phyloP scores from a whole-genome alignment of 305 asterid species.

The Stenogyne calaminthoides region DNA sequence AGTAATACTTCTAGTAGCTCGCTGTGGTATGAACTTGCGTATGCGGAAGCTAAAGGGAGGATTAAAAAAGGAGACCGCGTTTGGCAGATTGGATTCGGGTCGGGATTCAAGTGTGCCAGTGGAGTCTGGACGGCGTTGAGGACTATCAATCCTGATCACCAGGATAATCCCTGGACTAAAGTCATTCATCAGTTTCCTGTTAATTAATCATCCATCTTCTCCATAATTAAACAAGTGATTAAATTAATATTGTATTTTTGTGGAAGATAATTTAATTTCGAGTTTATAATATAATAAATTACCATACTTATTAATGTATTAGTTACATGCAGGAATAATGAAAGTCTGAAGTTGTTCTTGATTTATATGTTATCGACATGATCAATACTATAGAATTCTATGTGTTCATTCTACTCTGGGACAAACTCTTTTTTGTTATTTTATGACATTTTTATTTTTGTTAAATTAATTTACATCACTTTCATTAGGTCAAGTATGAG shows the following conservation, averaged over 20 bases:
- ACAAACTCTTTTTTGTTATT: no score
- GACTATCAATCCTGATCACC: slow-evolving; percentile 23
- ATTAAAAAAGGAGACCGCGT: slow-evolving; percentile 38
- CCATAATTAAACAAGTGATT: no score
- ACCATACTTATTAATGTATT: neutral
- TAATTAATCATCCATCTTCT: neutral
- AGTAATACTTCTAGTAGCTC: slow-evolving; percentile 44
- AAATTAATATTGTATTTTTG: no score
- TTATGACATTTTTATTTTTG: no score
- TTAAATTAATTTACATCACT: no score
- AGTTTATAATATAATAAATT: no score
- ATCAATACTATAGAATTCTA: no score
- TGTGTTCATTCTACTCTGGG: no score
- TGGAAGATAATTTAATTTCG: neutral
- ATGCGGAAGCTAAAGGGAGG: slow-evolving; percentile 43
- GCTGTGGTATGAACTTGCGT: slow-evolving; percentile 39
- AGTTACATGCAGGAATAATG: neutral
- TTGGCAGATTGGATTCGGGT: slow-evolving; percentile 48
- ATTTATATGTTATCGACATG: no score
- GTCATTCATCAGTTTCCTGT: slow-evolving; percentile 29
- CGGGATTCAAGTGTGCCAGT: slow-evolving; percentile 43
- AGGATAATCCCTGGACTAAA: slow-evolving; percentile 34
- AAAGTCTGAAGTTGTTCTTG: neutral
- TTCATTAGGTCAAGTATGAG: no score
- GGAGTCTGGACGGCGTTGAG: slow-evolving; percentile 38